A percentile compares a stretch with the other conserved stretches of the same genome.
phyloP scores from a whole-genome alignment of 1,139 yeast species.

The Pichia sp. region DNA sequence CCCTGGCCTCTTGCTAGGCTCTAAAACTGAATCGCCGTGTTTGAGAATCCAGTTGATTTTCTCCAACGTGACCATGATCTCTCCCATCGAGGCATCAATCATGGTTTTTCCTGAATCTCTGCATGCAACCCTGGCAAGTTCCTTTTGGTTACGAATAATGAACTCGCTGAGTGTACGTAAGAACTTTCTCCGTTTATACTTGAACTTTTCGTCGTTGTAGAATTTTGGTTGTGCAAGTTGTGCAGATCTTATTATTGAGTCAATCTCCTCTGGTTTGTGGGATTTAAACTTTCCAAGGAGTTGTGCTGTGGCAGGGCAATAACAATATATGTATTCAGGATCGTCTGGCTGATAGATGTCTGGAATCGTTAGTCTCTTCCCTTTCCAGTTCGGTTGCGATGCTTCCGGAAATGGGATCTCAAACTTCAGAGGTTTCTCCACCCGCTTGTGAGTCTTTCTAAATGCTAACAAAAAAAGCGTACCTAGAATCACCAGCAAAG shows the following conservation, averaged over 20 bases:
- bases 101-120: conserved; percentile 95
- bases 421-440: conserved; percentile 44
- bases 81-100: conserved; percentile 96
- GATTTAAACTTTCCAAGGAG: conserved; percentile 68
- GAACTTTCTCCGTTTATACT: conserved; percentile 56
- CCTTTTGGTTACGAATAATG: conserved; percentile 77
- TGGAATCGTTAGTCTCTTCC: conserved; percentile 66
- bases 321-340: conserved; percentile 68
- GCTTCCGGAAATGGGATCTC: conserved; percentile 69
- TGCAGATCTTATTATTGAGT: conserved; percentile 54
- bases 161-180: conserved; percentile 67
- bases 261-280: conserved; percentile 64
- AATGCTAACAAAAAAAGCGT: conserved; percentile 22
- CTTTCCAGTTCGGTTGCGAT: conserved; percentile 91
- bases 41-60: conserved; percentile 84
- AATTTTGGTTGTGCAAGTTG: conserved; percentile 57
- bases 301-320: conserved; percentile 96
- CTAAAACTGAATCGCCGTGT: conserved; percentile 71
- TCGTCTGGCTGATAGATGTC: conserved; percentile 53
- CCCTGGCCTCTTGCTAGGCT: conserved; percentile 77
- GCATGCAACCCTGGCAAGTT: conserved; percentile 87
- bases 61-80: conserved; percentile 87
- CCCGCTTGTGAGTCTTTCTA: conserved; percentile 29
- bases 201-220: conserved; percentile 40
- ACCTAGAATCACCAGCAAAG: conserved; percentile 25